Evolutionary conservation across 345 rosid species (phyloP), one percentile per base, ranked within the genome.

Genomic region (Laguncularia racemosa): DNA sequence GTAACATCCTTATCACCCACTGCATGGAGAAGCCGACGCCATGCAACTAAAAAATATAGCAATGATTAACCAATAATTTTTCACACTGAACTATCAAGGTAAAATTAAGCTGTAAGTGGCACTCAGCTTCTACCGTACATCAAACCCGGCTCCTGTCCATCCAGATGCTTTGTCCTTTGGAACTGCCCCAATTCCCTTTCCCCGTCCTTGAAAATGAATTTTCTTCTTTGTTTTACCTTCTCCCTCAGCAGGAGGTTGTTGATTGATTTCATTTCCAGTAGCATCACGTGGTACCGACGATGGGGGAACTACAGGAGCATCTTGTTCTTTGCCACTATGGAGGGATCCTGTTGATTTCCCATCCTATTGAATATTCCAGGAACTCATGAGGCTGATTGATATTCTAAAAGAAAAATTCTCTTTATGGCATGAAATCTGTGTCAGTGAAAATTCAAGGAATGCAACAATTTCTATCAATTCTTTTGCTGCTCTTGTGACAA

Each of bases 291-390:
- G 53, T 66, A 64, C 75, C 56, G 64, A 54, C 53, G 63, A n/a
- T 52, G 16, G 57, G 44, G 75, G 46, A 58, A 62, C 72, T 44
- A 77, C 60, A 20, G 82, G 70, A 61, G 68, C 65, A 33, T 69
- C 78, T 66, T 44, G 15, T 23, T 44, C 55, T 28, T 71, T 51
- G 65, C 62, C 71, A 52, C 65, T 68, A 60, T 60, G 67, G 57
- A 63, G 47, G 12, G 64, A 40, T 64, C 60, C 72, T 45, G 54
- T 50, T 14, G 56, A 59, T 63, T 71, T 78, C 49, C 62, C 76
- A 46, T 74, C 85, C 89, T 79, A 71, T 45, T 62, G 20, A 72
- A 70, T 62, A 33, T 33, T 33, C 11, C 14, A 19, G 33, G 15
- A 46, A 3, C 21, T 44, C 6, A 13, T 12, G 52, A 56, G 50